Evolutionary conservation across 2,329 filamentous ascomycete species (phyloP).

Genomic region (Penicillium vulpinum): DNA sequence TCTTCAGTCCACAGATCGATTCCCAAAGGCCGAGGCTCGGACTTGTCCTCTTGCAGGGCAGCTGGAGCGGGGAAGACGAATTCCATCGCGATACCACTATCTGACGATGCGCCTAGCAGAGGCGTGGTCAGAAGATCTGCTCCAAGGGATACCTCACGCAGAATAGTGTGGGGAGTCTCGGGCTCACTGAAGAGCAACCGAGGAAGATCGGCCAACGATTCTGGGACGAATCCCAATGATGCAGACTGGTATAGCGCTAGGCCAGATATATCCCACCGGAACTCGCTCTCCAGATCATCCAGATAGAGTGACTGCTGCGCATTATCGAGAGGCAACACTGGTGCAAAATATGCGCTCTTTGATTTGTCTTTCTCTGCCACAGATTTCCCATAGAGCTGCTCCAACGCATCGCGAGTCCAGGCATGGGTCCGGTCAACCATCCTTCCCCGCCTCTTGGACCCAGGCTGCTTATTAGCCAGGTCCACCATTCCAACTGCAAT

Average conservation of each 20-base stretch:
- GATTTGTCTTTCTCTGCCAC: conserved; percentile 30
- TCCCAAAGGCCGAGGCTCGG: conserved; percentile 57
- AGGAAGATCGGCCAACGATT: conserved; percentile 63
- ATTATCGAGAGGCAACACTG: conserved; percentile 72
- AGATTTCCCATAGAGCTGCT: conserved; percentile 40
- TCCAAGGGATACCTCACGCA: conserved; percentile 73
- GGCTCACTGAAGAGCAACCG: conserved; percentile 73
- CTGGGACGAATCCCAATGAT: conserved; percentile 66
- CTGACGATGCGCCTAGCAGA: conserved; percentile 72
- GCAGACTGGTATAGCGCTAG: conserved; percentile 77
- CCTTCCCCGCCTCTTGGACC: conserved; percentile 71
- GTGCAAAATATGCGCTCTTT: conserved; percentile 59
- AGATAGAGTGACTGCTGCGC: conserved; percentile 79
- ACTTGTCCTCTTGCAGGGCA: conserved; percentile 8
- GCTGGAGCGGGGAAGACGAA: conserved; percentile 67
- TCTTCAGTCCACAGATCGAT: conserved; percentile 71
- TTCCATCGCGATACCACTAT: conserved; percentile 79
- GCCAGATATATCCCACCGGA: conserved; percentile 59
- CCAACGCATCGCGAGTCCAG: conserved; percentile 72
- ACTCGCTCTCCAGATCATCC: conserved; percentile 66
- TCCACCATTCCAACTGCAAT: conserved; percentile 79
- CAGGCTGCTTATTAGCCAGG: conserved; percentile 59
- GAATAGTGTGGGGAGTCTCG: conserved; percentile 70
- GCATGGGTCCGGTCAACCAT: conserved; percentile 84
- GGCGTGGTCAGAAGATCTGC: conserved; percentile 77